Base-by-base conservation (phyloP, 345 rosid species). In the Lepidium didymum region DNA sequence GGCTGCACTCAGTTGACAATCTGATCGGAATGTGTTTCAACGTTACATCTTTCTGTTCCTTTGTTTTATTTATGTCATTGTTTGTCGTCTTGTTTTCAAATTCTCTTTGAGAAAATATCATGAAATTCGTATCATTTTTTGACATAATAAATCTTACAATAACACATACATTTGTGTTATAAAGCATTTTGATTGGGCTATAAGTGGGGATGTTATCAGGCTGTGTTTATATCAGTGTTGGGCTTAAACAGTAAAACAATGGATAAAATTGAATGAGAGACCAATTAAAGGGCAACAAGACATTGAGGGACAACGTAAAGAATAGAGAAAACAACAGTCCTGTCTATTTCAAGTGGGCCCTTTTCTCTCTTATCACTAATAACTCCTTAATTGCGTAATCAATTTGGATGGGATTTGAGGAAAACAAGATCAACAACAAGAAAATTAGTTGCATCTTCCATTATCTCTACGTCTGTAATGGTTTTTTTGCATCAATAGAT, bases 1-100 rank as follows among this genome's bases (percentile, higher is more conserved):
- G 96, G 98, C 10, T 90, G 92, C 64, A 79, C 95, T 9, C 89
- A 80, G 77, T 80, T 93, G 76, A 87, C 85, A 77, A 87, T 93
- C 40, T 93, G 73, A 75, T 53, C 61, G 49, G 45, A 72, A 21
- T 46, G 45, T 18, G 36, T 6, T 15, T n/a, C 10, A 23, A 36
- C 25, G 37, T 9, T 12, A 38, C 29, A 10, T 57, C 10, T 49
- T 59, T 45, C 18, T 43, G 29, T 36, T 12, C 15, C 10, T 18
- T 8, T 51, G n/a, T 34, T 34, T 13, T 57, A 33, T 41, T 25
- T 38, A 8, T 38, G 62, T 60, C 60, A 64, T 43, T 54, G 11
- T 4, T 25, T 16, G 57, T 49, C 64, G 34, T 65, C 0, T 44
- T 53, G 61, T 57, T 73, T 73, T 25, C 4, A 27, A 61, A 43